Conservation (phyloP, 768 basidiomycete species). For the Tricholoma bakamatsutake region DNA sequence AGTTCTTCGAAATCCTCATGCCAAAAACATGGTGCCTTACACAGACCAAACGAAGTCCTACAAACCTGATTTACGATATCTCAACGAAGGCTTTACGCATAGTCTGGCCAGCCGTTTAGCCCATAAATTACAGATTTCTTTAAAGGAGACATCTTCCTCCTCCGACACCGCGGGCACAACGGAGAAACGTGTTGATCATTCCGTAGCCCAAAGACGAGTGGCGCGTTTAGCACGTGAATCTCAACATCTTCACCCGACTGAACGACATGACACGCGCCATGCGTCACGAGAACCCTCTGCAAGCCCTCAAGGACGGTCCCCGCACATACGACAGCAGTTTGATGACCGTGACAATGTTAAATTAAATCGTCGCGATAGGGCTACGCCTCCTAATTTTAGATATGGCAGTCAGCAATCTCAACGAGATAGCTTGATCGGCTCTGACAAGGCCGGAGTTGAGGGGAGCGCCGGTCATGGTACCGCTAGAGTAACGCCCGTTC, state of each 20-base stretch:
- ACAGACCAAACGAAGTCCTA: conserved; percentile 1
- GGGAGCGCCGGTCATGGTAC: background rate
- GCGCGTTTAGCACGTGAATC: conserved; percentile 19
- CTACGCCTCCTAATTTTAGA: background rate
- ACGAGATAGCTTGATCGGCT: background rate
- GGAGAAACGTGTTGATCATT: background rate
- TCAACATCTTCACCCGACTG: background rate
- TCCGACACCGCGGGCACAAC: background rate
- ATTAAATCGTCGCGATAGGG: background rate
- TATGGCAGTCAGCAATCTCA: background rate
- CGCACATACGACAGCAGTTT: background rate
- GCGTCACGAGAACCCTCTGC: background rate
- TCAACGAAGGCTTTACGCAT: conserved; percentile 16
- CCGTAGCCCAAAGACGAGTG: conserved; percentile 16
- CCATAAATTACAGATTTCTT: conserved; percentile 7
- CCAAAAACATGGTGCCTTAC: background rate
- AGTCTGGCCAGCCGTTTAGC: conserved; percentile 20
- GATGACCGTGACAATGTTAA: background rate
- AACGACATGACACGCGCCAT: background rate
- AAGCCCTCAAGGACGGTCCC: background rate
- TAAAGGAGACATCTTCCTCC: background rate
- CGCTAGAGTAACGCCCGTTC: background rate
- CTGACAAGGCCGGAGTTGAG: too few relatives aligned
- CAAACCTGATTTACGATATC: conserved; percentile 24
- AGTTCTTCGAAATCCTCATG: conserved; percentile 6